Conservation (phyloP, 805 yeast species). For the Yarrowia osloensis region DNA sequence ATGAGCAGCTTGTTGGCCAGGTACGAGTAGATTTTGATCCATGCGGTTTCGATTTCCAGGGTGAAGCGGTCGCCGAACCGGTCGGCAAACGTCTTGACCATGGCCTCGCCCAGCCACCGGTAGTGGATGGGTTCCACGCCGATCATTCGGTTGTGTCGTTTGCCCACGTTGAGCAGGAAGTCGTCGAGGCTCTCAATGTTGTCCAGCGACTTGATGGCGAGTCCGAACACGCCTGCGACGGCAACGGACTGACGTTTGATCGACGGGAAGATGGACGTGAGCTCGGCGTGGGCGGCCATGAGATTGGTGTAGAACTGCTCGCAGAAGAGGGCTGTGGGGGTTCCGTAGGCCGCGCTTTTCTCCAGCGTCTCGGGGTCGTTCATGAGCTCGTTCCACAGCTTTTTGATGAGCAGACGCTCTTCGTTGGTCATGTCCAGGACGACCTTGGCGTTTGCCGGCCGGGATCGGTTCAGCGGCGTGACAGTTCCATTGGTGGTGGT, state of each 20-base stretch:
- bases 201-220: slow-evolving; percentile 66
- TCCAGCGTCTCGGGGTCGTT: slow-evolving; percentile 29
- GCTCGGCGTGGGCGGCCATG: slow-evolving; percentile 57
- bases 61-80: slow-evolving; percentile 37
- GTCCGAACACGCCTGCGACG: slow-evolving; percentile 74
- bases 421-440: slow-evolving; percentile 10
- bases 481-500: neutral
- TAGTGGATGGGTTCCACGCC: slow-evolving; percentile 55
- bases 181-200: slow-evolving; percentile 58
- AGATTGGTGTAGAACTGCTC: slow-evolving; percentile 74
- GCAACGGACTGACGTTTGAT: slow-evolving; percentile 77
- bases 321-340: slow-evolving; percentile 62
- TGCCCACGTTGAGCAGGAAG: slow-evolving; percentile 64
- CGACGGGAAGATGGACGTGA: slow-evolving; percentile 70
- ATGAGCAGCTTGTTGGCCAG: slow-evolving; percentile 40
- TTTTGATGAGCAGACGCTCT: neutral
- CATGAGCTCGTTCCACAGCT: slow-evolving; percentile 27
- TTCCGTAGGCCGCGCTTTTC: neutral
- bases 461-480: neutral
- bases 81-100: slow-evolving; percentile 38
- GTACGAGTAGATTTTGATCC: slow-evolving; percentile 40
- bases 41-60: slow-evolving; percentile 39
- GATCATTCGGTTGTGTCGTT: slow-evolving; percentile 71
- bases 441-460: slow-evolving; percentile 15
- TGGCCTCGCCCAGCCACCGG: slow-evolving; percentile 40